phyloP scores from a whole-genome alignment of 2,329 filamentous ascomycete species.

The Mollisia scopiformis region DNA sequence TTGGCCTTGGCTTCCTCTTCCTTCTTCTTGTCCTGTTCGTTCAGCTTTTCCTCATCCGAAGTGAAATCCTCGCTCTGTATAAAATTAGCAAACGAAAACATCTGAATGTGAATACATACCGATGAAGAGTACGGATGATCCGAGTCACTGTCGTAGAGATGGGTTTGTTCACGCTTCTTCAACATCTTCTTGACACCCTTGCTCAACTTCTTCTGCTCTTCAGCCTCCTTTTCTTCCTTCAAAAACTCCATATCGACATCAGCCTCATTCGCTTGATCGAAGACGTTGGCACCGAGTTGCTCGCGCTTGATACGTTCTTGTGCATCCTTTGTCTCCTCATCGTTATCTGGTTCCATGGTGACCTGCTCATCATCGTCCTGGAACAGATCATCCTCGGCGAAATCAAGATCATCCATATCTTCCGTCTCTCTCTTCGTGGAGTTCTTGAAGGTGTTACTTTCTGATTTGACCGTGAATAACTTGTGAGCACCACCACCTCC shows the following conservation, averaged over 20 bases:
- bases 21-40: constrained; percentile 64
- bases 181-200: constrained; percentile 81
- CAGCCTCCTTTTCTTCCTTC: constrained; percentile 71
- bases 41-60: constrained; percentile 59
- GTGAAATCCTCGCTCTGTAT: constrained; percentile 53
- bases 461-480: constrained; percentile 61
- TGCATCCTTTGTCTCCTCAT: constrained; percentile 77
- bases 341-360: constrained; percentile 75
- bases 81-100: constrained; percentile 30
- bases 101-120: constrained; percentile 40
- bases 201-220: constrained; percentile 70
- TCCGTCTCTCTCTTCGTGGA: constrained; percentile 65
- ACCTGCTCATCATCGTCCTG: constrained; percentile 86
- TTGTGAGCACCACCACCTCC: constrained; percentile 55
- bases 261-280: constrained; percentile 69
- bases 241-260: constrained; percentile 73
- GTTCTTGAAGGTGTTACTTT: constrained; percentile 65
- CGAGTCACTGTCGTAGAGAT: constrained; percentile 79
- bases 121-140: constrained; percentile 60
- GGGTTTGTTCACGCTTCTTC: constrained; percentile 82
- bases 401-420: constrained; percentile 72
- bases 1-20: constrained; percentile 60
- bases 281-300: constrained; percentile 86
- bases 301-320: constrained; percentile 76
- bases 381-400: constrained; percentile 73